phyloP scores from a whole-genome alignment of 2,329 filamentous ascomycete genomes.

The Paraconiothyrium brasiliense region DNA sequence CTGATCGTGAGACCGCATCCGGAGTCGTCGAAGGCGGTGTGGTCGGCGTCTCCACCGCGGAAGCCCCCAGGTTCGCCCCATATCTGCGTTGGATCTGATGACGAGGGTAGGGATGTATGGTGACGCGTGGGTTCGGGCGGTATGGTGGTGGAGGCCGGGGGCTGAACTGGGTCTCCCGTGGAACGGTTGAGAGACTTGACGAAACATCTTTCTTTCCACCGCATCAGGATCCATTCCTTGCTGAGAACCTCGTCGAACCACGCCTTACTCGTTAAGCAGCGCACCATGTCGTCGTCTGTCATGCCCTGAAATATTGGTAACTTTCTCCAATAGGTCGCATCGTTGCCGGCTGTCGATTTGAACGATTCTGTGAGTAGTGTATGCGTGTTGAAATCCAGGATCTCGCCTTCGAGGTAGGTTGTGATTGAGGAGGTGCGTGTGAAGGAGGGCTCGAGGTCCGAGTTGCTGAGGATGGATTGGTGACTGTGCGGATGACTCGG shows the following conservation, averaged over 20 bases:
- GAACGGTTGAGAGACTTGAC: conserved; percentile 46
- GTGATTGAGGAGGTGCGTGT: conserved; percentile 61
- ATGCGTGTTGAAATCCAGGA: conserved; percentile 67
- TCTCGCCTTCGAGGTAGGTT: conserved; percentile 74
- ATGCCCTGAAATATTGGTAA: conserved; percentile 55
- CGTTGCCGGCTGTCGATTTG: conserved; percentile 55
- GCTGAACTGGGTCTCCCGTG: conserved; percentile 26
- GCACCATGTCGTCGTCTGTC: conserved; percentile 53
- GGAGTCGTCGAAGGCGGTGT: conserved; percentile 41
- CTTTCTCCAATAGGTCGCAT: conserved; percentile 60
- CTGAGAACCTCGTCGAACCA: conserved; percentile 47
- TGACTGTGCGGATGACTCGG: conserved; percentile 56
- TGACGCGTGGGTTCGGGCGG: conserved; percentile 11
- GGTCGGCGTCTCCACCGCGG: conserved; percentile 28
- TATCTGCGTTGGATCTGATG: conserved; percentile 3
- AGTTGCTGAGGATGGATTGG: conserved; percentile 36
- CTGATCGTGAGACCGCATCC: conserved; percentile 61
- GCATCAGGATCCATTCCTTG: conserved; percentile 64
- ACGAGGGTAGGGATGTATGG: conserved; percentile 10
- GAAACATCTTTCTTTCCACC: conserved; percentile 65
- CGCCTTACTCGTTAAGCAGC: conserved; percentile 54
- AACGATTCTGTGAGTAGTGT: conserved; percentile 63
- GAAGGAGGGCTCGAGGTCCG: conserved; percentile 24
- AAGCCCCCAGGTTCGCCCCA: not conserved
- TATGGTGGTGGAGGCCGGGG: conserved; percentile 19